Evolutionary conservation across 1,139 yeast genomes (phyloP).

Genomic region (Hyphopichia burtonii): DNA sequence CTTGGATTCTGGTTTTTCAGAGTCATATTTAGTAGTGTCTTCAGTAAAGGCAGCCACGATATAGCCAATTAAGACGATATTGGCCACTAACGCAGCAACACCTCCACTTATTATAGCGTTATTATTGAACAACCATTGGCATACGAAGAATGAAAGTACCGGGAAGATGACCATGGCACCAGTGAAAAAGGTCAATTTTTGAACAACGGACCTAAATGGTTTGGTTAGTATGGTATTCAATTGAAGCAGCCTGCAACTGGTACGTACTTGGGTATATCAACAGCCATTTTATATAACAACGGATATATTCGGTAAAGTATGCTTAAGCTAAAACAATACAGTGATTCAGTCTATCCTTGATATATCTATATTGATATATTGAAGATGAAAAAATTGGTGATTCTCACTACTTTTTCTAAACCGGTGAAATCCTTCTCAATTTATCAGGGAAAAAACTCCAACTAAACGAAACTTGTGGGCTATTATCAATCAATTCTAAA

Average conservation of each 20-base stretch:
- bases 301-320: too few relatives aligned
- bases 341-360: too few relatives aligned
- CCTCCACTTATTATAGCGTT: conserved; percentile 85
- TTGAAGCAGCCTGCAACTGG: neutral
- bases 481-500: neutral
- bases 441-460: neutral
- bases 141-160: conserved; percentile 64
- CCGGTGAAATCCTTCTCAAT: conserved; percentile 4
- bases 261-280: conserved; percentile 62
- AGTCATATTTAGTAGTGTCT: conserved; percentile 45
- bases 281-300: conserved; percentile 33
- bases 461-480: neutral
- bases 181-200: conserved; percentile 81
- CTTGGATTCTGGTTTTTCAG: conserved; percentile 25
- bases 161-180: conserved; percentile 87
- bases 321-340: too few relatives aligned
- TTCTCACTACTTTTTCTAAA: neutral
- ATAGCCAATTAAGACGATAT: conserved; percentile 81
- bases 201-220: conserved; percentile 53
- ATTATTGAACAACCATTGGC: conserved; percentile 51
- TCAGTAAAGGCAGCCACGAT: conserved; percentile 86
- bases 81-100: conserved; percentile 83
- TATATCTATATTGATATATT: too few relatives aligned
- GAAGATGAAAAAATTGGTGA: neutral
- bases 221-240: conserved; percentile 1